Percentiles rank a stretch among this genome's conserved stretches.
Evolutionary conservation across 2,329 filamentous ascomycete species (phyloP).

Genomic region (Lasiodiplodia sp.): DNA sequence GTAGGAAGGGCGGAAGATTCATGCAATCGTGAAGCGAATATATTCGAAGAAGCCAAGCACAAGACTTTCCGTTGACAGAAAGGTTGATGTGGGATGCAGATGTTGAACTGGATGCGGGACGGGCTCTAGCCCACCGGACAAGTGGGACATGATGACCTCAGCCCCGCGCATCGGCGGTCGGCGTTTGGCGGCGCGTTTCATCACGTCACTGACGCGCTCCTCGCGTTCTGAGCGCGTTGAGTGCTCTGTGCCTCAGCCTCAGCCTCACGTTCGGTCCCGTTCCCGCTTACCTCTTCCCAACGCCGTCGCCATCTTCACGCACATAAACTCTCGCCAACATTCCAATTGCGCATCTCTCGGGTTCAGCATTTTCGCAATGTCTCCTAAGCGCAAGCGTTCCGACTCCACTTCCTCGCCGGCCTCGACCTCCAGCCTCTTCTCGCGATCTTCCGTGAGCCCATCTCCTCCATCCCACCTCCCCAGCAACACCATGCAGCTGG

Average conservation of each 20-base stretch:
- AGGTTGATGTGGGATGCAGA: not conserved
- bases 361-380: constrained; percentile 51
- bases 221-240: constrained; percentile 21
- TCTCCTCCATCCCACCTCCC: constrained; percentile 27
- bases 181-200: constrained; percentile 16
- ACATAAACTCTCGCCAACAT: not conserved
- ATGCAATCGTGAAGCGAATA: constrained; percentile 2
- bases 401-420: constrained; percentile 52
- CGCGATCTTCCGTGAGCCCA: constrained; percentile 31
- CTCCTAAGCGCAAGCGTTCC: constrained; percentile 64
- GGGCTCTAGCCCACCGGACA: not conserved
- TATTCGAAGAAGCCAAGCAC: not conserved
- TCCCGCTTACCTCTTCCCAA: not conserved
- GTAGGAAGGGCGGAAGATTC: not conserved
- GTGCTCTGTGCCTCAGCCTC: constrained; percentile 11
- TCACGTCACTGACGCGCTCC: constrained; percentile 26
- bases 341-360: not conserved
- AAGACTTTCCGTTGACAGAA: not conserved
- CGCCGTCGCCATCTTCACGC: not conserved
- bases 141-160: constrained; percentile 11
- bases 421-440: constrained; percentile 48
- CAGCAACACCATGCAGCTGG: constrained; percentile 38
- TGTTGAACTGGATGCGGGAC: constrained; percentile 2
- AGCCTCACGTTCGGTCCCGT: constrained; percentile 10
- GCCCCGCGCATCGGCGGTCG: constrained; percentile 23